Evolutionary conservation across 192 early-diverging fungal species (phyloP).

Genomic region (Coemansia sp.): DNA sequence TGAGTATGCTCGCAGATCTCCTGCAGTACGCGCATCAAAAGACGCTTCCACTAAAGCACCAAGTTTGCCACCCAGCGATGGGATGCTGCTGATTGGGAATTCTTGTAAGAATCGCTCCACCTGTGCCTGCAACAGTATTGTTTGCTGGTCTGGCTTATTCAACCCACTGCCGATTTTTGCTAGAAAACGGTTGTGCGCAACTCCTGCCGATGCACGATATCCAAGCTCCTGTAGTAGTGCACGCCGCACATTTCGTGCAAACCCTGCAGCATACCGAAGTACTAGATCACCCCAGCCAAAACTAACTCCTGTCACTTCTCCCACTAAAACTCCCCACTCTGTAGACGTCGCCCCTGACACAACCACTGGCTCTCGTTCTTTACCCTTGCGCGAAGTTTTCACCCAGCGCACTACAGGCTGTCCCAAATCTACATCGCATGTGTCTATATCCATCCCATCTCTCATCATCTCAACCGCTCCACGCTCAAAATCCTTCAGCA

Average conservation of each 20-base stretch:
- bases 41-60: conserved; percentile 68
- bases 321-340: conserved; percentile 55
- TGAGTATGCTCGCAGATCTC: conserved; percentile 34
- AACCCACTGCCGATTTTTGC: conserved; percentile 82
- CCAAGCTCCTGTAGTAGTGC: conserved; percentile 64
- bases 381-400: conserved; percentile 40
- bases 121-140: conserved; percentile 62
- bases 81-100: conserved; percentile 75
- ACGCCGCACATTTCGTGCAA: conserved; percentile 65
- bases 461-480: conserved; percentile 20
- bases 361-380: conserved; percentile 35
- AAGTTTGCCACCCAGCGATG: conserved; percentile 83
- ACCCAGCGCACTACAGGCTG: conserved; percentile 38
- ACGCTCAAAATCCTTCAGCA: conserved; percentile 32
- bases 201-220: conserved; percentile 78
- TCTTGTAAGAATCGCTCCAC: conserved; percentile 61
- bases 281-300: conserved; percentile 75
- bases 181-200: conserved; percentile 83
- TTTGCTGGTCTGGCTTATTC: conserved; percentile 83
- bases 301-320: conserved; percentile 23
- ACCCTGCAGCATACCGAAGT: conserved; percentile 68
- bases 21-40: conserved; percentile 51
- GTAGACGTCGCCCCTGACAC: conserved; percentile 16
- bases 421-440: conserved; percentile 5
- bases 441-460: background rate